Evolutionary conservation across 2,329 filamentous ascomycete species (phyloP).

Genomic region (Paraphaeosphaeria minitans): DNA sequence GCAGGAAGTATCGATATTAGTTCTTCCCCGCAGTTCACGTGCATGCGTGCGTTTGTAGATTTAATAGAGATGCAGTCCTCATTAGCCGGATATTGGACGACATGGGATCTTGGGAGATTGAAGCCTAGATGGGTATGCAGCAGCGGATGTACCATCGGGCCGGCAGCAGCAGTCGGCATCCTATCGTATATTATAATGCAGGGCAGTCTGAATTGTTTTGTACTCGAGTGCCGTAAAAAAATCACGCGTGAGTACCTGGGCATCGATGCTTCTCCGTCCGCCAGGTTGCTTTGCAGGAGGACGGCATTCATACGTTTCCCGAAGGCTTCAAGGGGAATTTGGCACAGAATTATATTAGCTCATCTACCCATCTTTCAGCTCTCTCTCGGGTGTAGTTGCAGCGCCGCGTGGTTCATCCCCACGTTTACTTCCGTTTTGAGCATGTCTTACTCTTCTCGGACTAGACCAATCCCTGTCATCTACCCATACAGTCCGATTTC

Average conservation of each 20-base stretch:
- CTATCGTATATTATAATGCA: neutral
- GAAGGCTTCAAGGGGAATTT: no score
- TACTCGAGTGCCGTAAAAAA: no score
- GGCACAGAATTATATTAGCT: no score
- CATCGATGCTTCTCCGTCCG: neutral
- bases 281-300: neutral
- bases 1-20: neutral
- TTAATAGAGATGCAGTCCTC: neutral
- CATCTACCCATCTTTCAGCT: no score
- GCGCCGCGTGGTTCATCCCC: no score
- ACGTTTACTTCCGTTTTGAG: no score
- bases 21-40: constrained; percentile 9
- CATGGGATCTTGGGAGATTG: neutral
- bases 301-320: neutral
- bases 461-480: no score
- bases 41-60: neutral
- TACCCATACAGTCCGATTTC: no score
- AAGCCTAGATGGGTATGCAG: neutral
- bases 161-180: neutral
- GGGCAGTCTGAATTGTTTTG: neutral
- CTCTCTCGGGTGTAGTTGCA: no score
- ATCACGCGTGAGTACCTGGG: no score
- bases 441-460: no score
- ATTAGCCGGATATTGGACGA: constrained; percentile 8
- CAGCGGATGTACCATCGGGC: neutral